phyloP scores from a whole-genome alignment of 2,329 filamentous ascomycete species.

The Alternaria angustiovoidea region DNA sequence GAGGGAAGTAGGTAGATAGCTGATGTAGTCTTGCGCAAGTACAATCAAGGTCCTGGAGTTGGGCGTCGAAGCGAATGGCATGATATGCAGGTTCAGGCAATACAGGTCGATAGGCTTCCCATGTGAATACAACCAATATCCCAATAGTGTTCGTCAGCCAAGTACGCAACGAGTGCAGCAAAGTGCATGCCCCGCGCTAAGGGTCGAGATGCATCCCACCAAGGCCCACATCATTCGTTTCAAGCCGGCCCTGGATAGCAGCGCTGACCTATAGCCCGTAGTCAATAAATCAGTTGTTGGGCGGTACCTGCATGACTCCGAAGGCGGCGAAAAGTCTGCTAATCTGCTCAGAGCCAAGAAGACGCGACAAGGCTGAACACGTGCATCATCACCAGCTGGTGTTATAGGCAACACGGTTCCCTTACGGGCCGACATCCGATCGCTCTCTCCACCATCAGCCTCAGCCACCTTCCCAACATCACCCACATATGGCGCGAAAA shows the following conservation, averaged over 20 bases:
- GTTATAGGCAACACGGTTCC: conserved; percentile 18
- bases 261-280: conserved; percentile 3
- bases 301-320: conserved; percentile 36
- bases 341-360: conserved; percentile 14
- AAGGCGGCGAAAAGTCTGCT: conserved; percentile 29
- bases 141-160: not conserved
- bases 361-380: conserved; percentile 27
- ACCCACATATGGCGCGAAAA: conserved; percentile 43
- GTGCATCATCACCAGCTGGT: conserved; percentile 11
- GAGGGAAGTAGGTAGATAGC: conserved; percentile 64
- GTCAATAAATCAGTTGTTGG: conserved; percentile 12
- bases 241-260: conserved; percentile 3
- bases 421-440: conserved; percentile 31
- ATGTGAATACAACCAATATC: conserved; percentile 1
- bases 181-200: conserved; percentile 6
- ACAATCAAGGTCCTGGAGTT: not conserved
- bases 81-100: not conserved
- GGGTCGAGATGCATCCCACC: conserved; percentile 6
- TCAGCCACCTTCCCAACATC: conserved; percentile 23
- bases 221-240: conserved; percentile 15
- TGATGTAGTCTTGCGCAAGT: not conserved
- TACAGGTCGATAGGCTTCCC: conserved; percentile 5
- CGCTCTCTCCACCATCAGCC: conserved; percentile 20
- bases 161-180: not conserved
- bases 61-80: conserved; percentile 6